Conservation (phyloP, 2,329 filamentous ascomycete species). For the Chalaropsis ovoidea region DNA sequence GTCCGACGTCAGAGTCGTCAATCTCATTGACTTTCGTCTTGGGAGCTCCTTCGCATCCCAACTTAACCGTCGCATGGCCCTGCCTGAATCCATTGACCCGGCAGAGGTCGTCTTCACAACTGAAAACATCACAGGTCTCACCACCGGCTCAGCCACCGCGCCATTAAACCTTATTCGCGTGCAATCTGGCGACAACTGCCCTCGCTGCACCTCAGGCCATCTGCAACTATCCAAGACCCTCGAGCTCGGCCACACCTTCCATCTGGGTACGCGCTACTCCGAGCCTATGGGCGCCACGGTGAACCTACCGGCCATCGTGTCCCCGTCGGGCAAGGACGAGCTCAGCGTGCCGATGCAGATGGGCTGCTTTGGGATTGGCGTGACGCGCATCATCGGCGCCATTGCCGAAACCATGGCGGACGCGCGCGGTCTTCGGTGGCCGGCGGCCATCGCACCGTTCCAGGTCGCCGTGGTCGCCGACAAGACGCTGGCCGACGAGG, state of each 20-base stretch:
- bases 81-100: neutral
- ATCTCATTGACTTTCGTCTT: constrained; percentile 32
- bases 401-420: constrained; percentile 69
- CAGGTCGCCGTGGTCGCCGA: constrained; percentile 58
- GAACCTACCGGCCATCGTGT: constrained; percentile 30
- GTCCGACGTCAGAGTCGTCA: constrained; percentile 29
- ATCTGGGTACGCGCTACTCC: constrained; percentile 82
- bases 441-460: constrained; percentile 73
- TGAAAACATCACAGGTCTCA: constrained; percentile 1
- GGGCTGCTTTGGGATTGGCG: constrained; percentile 93
- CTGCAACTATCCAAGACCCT: constrained; percentile 63
- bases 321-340: constrained; percentile 21
- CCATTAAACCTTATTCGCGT: constrained; percentile 54
- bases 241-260: constrained; percentile 90
- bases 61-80: neutral
- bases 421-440: constrained; percentile 72
- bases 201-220: constrained; percentile 53
- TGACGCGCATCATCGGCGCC: constrained; percentile 81
- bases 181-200: constrained; percentile 59
- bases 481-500: constrained; percentile 39
- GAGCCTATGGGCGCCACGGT: constrained; percentile 59
- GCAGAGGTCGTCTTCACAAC: neutral
- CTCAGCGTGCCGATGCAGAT: constrained; percentile 59
- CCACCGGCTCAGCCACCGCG: neutral
- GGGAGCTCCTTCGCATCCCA: constrained; percentile 11